These are phyloP conservation scores for Xylaria sp. DNA, from an alignment of 2,329 filamentous ascomycete genomes.

Conservation along the genomic window DNA sequence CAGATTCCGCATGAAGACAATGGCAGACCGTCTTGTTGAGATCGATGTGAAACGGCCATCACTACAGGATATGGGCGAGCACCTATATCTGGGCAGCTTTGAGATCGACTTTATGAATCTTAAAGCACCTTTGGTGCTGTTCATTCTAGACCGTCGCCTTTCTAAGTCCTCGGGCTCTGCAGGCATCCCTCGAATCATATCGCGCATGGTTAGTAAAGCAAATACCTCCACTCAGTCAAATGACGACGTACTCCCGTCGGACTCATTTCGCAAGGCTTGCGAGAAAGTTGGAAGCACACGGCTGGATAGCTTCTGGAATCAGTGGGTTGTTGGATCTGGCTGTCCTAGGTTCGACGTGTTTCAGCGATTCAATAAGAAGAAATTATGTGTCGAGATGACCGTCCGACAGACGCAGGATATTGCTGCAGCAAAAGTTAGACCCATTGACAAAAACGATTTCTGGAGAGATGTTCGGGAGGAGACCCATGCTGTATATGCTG, in stretches of 20 bases:
- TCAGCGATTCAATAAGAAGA: slow-evolving; percentile 97
- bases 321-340: slow-evolving; percentile 90
- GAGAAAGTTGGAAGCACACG: slow-evolving; percentile 90
- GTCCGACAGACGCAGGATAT: slow-evolving; percentile 78
- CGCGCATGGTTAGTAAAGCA: slow-evolving; percentile 84
- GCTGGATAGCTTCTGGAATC: slow-evolving; percentile 89
- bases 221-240: slow-evolving; percentile 70
- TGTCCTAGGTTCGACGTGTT: slow-evolving; percentile 88
- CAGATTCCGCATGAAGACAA: slow-evolving; percentile 85
- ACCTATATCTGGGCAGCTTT: slow-evolving; percentile 82
- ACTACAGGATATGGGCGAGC: slow-evolving; percentile 80
- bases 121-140: slow-evolving; percentile 90
- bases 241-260: slow-evolving; percentile 78
- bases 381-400: slow-evolving; percentile 90
- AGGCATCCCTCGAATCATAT: slow-evolving; percentile 86
- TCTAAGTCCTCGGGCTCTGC: slow-evolving; percentile 87
- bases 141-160: slow-evolving; percentile 90
- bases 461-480: slow-evolving; percentile 86
- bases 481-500: slow-evolving; percentile 73
- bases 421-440: slow-evolving; percentile 57
- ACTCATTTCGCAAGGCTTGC: slow-evolving; percentile 82
- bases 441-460: slow-evolving; percentile 78
- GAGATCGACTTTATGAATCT: slow-evolving; percentile 90
- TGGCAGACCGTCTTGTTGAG: slow-evolving; percentile 83
- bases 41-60: slow-evolving; percentile 85